Conservation (phyloP, 1,284 basidiomycete species). For the Violaceomyces palustris region DNA sequence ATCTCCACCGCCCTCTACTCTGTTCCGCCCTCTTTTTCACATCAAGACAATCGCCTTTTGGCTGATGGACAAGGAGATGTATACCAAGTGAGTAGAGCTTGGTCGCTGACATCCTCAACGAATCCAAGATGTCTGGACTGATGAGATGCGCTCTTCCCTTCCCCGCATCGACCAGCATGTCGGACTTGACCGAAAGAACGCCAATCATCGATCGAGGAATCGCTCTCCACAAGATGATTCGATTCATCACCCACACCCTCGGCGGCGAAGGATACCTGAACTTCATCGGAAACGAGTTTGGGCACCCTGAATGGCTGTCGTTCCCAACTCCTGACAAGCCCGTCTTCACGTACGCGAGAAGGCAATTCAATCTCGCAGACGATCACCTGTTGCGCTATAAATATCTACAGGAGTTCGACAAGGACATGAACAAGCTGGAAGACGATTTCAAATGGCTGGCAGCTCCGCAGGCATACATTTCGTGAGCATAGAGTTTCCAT, state of each 20-base stretch:
- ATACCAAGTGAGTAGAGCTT: constrained; percentile 42
- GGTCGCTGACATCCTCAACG: not conserved
- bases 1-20: not conserved
- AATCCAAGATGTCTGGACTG: too few relatives aligned
- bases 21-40: not conserved
- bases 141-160: not conserved
- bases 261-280: constrained; percentile 97
- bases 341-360: constrained; percentile 81
- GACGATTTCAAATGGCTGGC: constrained; percentile 76
- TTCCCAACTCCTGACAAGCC: constrained; percentile 92
- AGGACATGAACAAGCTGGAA: constrained; percentile 84
- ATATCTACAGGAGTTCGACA: constrained; percentile 89
- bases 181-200: constrained; percentile 77
- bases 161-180: constrained; percentile 65
- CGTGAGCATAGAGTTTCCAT: too few relatives aligned
- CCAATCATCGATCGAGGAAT: constrained; percentile 82
- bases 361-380: constrained; percentile 92
- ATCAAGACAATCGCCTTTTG: constrained; percentile 90
- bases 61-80: constrained; percentile 99
- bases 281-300: constrained; percentile 97
- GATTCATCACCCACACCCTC: constrained; percentile 80
- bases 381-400: constrained; percentile 78
- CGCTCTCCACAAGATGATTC: constrained; percentile 93
- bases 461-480: constrained; percentile 63
- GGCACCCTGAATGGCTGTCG: constrained; percentile 98